Evolutionary conservation across 148 eudicot species (phyloP).

Genomic region (Mesembryanthemum crystallinum): DNA sequence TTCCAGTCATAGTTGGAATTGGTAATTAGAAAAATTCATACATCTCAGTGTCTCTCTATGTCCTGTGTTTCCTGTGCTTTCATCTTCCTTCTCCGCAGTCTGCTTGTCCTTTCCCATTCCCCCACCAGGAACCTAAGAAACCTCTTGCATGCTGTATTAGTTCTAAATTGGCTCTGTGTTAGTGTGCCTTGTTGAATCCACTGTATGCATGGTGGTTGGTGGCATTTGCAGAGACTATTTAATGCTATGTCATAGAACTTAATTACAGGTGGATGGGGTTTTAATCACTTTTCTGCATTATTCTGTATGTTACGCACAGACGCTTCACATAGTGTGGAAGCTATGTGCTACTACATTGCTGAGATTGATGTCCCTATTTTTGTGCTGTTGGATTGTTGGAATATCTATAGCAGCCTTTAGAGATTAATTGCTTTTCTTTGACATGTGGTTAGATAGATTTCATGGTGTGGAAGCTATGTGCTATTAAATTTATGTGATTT

Average conservation of each 20-base stretch:
- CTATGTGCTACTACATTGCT: not conserved
- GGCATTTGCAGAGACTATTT: not conserved
- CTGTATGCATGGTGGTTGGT: not conserved
- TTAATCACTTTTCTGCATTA: not conserved
- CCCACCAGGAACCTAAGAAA: not conserved
- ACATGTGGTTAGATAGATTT: too few species aligned
- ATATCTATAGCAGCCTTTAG: not conserved
- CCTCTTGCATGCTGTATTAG: not conserved
- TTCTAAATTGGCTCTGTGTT: not conserved
- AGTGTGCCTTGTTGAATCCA: not conserved
- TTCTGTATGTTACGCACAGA: not conserved
- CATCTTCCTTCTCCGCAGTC: not conserved
- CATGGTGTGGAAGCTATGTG: too few species aligned
- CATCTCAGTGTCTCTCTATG: constrained; percentile 7
- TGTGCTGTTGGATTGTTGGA: not conserved
- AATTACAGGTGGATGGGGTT: not conserved
- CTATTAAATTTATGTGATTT: too few species aligned
- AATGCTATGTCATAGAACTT: not conserved
- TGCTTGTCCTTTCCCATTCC: not conserved
- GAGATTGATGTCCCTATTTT: not conserved
- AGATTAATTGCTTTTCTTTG: not conserved
- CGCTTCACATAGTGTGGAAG: not conserved
- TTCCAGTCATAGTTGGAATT: constrained; percentile 91
- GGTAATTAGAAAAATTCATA: constrained; percentile 39
- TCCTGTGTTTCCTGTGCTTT: not conserved